Evolutionary conservation across 2,329 filamentous ascomycete genomes (phyloP).

Genomic region (Cladosporium sp.): DNA sequence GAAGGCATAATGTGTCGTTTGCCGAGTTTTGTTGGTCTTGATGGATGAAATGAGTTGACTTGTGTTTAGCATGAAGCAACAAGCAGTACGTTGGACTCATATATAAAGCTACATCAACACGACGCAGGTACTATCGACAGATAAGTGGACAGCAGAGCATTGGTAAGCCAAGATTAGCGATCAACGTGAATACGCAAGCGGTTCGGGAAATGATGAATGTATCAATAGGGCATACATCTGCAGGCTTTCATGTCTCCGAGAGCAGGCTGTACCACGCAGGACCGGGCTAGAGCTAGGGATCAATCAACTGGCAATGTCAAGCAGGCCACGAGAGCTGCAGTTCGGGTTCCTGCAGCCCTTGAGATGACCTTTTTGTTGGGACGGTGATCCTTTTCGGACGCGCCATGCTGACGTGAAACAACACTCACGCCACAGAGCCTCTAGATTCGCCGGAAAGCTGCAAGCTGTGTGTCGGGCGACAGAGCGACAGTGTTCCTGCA

Average conservation of each 20-base stretch:
- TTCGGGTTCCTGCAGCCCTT: conserved; percentile 5
- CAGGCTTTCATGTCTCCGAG: conserved; percentile 1
- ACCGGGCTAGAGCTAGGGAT: background rate
- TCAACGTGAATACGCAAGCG: conserved; percentile 13
- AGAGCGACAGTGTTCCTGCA: background rate
- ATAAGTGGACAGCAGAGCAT: background rate
- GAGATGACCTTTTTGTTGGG: background rate
- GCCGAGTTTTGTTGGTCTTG: background rate
- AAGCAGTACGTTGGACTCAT: background rate
- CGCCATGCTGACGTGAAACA: conserved; percentile 1
- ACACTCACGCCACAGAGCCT: background rate
- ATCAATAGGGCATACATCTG: conserved; percentile 1
- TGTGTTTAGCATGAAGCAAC: background rate
- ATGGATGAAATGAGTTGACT: background rate
- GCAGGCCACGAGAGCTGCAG: background rate
- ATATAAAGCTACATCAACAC: background rate
- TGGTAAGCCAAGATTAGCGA: background rate
- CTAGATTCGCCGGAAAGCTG: background rate
- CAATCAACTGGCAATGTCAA: background rate
- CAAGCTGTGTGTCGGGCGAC: background rate
- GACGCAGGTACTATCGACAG: background rate
- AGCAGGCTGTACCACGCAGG: conserved; percentile 5
- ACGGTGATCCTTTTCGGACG: background rate
- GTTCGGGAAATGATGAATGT: conserved; percentile 3
- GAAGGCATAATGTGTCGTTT: conserved; percentile 2